phyloP scores from a whole-genome alignment of 1,139 yeast genomes.

The Candida anutae region DNA sequence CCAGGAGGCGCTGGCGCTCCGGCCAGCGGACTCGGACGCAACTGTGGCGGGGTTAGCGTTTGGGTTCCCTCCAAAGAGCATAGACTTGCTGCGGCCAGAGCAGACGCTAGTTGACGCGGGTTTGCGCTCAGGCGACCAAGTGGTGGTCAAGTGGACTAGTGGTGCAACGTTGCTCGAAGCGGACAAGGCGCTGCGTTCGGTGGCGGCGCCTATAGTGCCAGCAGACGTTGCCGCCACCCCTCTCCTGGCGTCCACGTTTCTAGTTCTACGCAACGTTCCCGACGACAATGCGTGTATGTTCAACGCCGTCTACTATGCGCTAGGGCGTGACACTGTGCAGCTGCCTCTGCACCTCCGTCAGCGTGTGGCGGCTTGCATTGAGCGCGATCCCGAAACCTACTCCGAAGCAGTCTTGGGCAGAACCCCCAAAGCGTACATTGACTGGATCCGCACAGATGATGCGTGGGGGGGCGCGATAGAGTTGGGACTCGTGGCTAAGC shows the following conservation, averaged over 20 bases:
- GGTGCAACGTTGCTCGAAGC: no score
- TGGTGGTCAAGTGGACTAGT: slow-evolving; percentile 25
- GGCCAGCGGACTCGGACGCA: no score
- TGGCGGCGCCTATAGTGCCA: background rate
- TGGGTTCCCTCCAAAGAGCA: slow-evolving; percentile 53
- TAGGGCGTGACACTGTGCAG: slow-evolving; percentile 17
- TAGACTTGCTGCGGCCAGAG: no score
- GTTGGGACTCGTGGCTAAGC: slow-evolving; percentile 53
- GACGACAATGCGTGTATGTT: slow-evolving; percentile 80
- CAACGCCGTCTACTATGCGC: slow-evolving; percentile 55
- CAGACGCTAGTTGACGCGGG: slow-evolving; percentile 34
- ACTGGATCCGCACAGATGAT: slow-evolving; percentile 54
- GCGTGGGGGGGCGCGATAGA: slow-evolving; percentile 91
- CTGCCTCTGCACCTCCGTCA: slow-evolving; percentile 36
- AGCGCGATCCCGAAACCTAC: slow-evolving; percentile 36
- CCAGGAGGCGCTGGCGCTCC: no score
- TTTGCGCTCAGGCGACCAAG: slow-evolving; percentile 51
- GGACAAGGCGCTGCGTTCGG: no score
- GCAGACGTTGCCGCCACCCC: slow-evolving; percentile 22
- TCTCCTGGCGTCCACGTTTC: slow-evolving; percentile 15
- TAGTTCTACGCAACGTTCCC: slow-evolving; percentile 54
- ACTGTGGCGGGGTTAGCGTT: no score
- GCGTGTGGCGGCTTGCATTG: slow-evolving; percentile 40
- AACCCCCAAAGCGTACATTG: slow-evolving; percentile 40
- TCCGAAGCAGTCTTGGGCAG: slow-evolving; percentile 55